These are phyloP conservation scores for Voacanga thouarsii DNA, from an alignment of 257 asterid species.

Conservation along the genomic window DNA sequence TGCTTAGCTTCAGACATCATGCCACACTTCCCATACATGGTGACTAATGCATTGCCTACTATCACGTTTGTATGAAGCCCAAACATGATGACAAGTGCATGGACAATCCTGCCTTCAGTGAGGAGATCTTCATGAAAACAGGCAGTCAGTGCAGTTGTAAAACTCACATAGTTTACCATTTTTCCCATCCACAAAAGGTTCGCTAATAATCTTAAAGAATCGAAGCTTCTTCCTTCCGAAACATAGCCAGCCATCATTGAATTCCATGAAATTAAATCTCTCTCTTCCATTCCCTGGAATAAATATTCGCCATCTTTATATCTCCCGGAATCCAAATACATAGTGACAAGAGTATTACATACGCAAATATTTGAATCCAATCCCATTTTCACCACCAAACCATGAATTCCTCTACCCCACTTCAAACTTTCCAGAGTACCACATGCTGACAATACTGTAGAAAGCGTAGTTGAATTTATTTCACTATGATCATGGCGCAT, in stretches of 20 bases:
- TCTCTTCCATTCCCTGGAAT: conserved; percentile 51
- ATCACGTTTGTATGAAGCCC: conserved; percentile 58
- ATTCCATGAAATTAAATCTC: conserved; percentile 81
- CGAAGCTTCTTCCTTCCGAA: conserved; percentile 43
- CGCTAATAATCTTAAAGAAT: conserved; percentile 50
- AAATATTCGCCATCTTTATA: conserved; percentile 52
- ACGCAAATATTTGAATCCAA: conserved; percentile 51
- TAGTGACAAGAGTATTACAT: conserved; percentile 66
- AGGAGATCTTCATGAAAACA: conserved; percentile 52
- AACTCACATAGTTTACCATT: conserved; percentile 50
- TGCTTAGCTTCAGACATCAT: conserved; percentile 51
- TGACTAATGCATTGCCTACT: conserved; percentile 81
- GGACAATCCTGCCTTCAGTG: conserved; percentile 56
- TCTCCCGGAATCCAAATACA: conserved; percentile 63
- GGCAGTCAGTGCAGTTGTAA: conserved; percentile 74
- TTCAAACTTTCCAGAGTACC: conserved; percentile 45
- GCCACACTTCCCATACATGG: conserved; percentile 80
- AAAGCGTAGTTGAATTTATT: conserved; percentile 60
- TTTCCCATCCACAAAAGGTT: conserved; percentile 41
- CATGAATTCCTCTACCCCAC: conserved; percentile 79
- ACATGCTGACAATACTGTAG: conserved; percentile 56
- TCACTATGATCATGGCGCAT: conserved; percentile 64
- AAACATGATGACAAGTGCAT: conserved; percentile 50
- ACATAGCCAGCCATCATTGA: conserved; percentile 83
- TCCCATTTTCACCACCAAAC: conserved; percentile 69